Base-by-base conservation (phyloP, 176 grass and related monocot genomes). In the Carex littledalei region DNA sequence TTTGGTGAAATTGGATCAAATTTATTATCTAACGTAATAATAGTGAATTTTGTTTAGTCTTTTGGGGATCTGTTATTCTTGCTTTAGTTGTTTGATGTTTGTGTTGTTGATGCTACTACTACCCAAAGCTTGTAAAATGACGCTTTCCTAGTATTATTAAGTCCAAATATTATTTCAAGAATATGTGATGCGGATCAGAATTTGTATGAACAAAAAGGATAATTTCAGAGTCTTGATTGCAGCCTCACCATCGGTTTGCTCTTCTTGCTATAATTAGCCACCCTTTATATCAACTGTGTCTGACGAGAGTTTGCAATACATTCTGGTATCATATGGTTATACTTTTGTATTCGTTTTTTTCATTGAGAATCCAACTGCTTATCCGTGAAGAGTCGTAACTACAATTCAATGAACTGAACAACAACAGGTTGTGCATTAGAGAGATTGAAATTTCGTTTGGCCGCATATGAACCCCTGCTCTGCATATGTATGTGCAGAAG, bases 1-100 rank as follows among this genome's bases (percentile, higher is more conserved):
- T 83, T 83, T 83, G 80, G 22, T 54, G 80, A 83, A 68, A 31
- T 83, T 47, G 41, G 62, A 83, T 83, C 26, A 18, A 65, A 12
- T 83, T 83, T 22, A 69, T 67, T n/a, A 52, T 83, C 17, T 43
- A 83, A 50, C 6, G 0, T 63, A 83, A 32, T 80, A 80, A 55
- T 45, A 68, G 81, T 39, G 18, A 39, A 58, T 21, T 24, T 62
- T 59, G 7, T 56, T n/a, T 37, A 34, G 15, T 70, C 24, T 6
- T 62, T 34, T 80, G 1, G 8, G 34, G 26, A 31, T 64, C 13
- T 45, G 13, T 41, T 5, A 63, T 81, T 41, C 20, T 47, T 47
- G 55, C 16, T 45, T 43, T 41, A 39, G 50, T 79, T 34, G 16
- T 79, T 29, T 57, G 21, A 56, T 22, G 3, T 64, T 63, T 47